Evolutionary conservation across 805 yeast species (phyloP).

Genomic region (Diddensiella transvaalensis): DNA sequence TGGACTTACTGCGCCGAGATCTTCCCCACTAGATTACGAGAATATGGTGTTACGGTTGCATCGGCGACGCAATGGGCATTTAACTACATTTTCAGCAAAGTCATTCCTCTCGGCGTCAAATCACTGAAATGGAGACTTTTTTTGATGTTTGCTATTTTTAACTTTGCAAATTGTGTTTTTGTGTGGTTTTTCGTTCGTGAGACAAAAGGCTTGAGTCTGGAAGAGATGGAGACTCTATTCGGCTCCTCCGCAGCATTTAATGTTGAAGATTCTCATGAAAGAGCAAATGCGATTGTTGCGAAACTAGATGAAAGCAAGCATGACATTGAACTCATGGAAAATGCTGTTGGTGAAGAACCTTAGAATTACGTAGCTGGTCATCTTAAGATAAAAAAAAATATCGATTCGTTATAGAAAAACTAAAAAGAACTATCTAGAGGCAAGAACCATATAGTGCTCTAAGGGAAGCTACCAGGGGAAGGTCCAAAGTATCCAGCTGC

Average conservation of each 20-base stretch:
- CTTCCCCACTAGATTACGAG: slow-evolving; percentile 71
- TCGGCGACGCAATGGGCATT: slow-evolving; percentile 55
- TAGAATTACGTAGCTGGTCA: no score
- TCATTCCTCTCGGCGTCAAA: slow-evolving; percentile 18
- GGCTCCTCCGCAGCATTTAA: slow-evolving; percentile 22
- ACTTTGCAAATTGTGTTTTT: slow-evolving; percentile 33
- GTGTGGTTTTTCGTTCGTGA: slow-evolving; percentile 67
- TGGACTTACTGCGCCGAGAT: slow-evolving; percentile 84
- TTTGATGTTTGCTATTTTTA: slow-evolving; percentile 50
- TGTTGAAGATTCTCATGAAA: slow-evolving; percentile 9
- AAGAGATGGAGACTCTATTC: slow-evolving; percentile 68
- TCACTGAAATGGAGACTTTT: slow-evolving; percentile 19
- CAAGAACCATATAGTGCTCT: no score
- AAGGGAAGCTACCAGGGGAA: slow-evolving; percentile 18
- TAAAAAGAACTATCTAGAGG: no score
- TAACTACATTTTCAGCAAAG: slow-evolving; percentile 46
- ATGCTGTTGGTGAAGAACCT: no score
- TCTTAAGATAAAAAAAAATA: not conserved
- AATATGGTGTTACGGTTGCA: slow-evolving; percentile 73
- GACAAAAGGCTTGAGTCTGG: slow-evolving; percentile 73
- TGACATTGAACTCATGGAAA: slow-evolving; percentile 3
- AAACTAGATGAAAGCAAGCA: slow-evolving; percentile 5
- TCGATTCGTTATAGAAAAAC: no score
- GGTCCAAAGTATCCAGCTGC: slow-evolving; percentile 24
- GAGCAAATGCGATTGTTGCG: slow-evolving; percentile 9